phyloP scores from a whole-genome alignment of 2,329 filamentous ascomycete genomes.

The Ilyonectria sp. region DNA sequence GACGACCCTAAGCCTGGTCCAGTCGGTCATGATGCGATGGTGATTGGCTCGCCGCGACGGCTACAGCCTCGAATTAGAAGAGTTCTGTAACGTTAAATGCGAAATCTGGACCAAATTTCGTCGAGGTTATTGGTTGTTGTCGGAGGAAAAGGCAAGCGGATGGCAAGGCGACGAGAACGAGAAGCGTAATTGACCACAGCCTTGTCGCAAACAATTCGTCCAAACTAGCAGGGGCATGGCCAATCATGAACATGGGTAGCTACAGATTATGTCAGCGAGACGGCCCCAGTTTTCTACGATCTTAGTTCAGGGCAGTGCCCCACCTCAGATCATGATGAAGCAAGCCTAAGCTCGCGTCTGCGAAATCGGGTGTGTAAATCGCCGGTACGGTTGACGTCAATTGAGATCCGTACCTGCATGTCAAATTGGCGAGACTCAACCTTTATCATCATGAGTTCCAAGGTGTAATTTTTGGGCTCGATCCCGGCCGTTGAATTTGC shows the following conservation, averaged over 20 bases:
- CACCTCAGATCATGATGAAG: constrained; percentile 27
- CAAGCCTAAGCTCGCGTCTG: constrained; percentile 23
- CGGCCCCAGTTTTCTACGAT: constrained; percentile 25
- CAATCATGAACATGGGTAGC: constrained; percentile 31
- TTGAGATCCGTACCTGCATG: not conserved
- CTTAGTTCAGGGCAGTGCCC: constrained; percentile 10
- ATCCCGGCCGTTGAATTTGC: too few species aligned
- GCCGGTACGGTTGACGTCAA: constrained; percentile 1
- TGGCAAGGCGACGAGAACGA: not conserved
- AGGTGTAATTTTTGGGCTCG: too few species aligned
- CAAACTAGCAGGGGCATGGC: constrained; percentile 22
- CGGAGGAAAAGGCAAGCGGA: constrained; percentile 18
- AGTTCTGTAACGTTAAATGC: not conserved
- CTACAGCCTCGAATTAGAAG: constrained; percentile 5
- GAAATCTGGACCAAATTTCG: not conserved
- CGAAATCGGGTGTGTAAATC: not conserved
- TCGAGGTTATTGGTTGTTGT: not conserved
- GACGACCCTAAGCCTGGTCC: constrained; percentile 77
- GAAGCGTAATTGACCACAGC: constrained; percentile 32
- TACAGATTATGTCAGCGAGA: constrained; percentile 40
- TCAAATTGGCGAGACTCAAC: not conserved
- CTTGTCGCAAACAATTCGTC: constrained; percentile 44
- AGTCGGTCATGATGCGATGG: constrained; percentile 63
- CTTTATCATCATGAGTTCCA: too few species aligned
- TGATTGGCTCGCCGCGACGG: constrained; percentile 29